Base-by-base conservation (phyloP, 768 basidiomycete species). In the Lentinula edodes region DNA sequence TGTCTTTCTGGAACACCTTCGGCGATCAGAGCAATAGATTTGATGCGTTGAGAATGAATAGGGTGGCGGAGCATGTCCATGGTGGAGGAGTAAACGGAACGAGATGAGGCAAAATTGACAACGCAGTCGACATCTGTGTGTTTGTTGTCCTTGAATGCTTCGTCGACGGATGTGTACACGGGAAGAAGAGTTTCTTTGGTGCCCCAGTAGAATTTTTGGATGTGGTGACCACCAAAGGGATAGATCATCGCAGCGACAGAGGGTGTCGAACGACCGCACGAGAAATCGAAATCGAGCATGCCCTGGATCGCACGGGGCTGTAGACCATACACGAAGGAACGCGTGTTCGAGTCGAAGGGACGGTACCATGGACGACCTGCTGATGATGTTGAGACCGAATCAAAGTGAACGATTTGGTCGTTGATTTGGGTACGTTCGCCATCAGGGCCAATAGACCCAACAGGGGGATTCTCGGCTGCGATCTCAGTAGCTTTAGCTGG, bases 201-300 rank as follows among this genome's bases (percentile, higher is more conserved):
- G 60, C 97, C 97, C 97, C 97, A 98, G 84, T 99, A 98, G 86
- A 99, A 98, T 81, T 99, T 99, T 80, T 99, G 97, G 76, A 98
- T 97, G 79, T 98, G 97, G 79, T 98, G 96, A 18, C 96, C 96
- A 71, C 96, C 97, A 76, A 99, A 99, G 72, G 96, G 97, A 76
- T 99, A 99, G 73, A 99, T 97, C 96, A 98, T 99, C 42, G 97
- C 97, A 34, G 97, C 95, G 66, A 98, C 97, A 51, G 88, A 91
- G 41, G 97, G 95, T 18, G 89, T 83, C 51, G 84, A 75, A 64
- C 97, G 91, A 16, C 95, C 95, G 77, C 97, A 99, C 13, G 93
- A 94, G 79, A 88, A 99, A 82, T 99, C 97, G 66, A 99, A 99
- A 83, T 99, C 97, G 62, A 99, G 89, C 82, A 84, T 84, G 64